Evolutionary conservation across 495 filamentous ascomycete species (phyloP), one percentile per base, ranked within the genome.

Genomic region (Hyaloscypha variabilis): DNA sequence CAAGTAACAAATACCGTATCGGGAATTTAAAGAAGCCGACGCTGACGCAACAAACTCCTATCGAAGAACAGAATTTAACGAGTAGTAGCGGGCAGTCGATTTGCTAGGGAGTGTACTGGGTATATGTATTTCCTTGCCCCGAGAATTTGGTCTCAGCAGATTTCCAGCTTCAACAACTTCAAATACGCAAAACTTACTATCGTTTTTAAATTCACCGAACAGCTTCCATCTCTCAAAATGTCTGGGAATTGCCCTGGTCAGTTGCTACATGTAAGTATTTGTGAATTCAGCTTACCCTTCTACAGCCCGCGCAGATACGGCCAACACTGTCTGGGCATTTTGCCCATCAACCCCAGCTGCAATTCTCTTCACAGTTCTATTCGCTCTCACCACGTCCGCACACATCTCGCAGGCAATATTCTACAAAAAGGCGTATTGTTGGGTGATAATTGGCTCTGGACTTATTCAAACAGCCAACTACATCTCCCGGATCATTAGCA

Each of bases 371-470:
- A 70, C 70, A 17, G 64, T 75, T n/a, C 58, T 79, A 0, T 81
- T 73, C 60, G 74, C 71, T 5, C n/a, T 77, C 1, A 76, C 72
- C 0, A 68, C 70, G 0, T 28, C 71, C 8, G 26, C 50, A 0
- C 78, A 81, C 64, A 21, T 74, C 28, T 34, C 66, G 2, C 77
- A 78, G 66, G 76, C 72, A 0, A 57, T 74, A 10, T 23, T 72
- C 0, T 77, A 72, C 55, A 60, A 56, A n/a, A 71, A 71, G 39
- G 60, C 68, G 31, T 87, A 83, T 67, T 76, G 75, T 42, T 87
- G 82, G 83, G 83, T 87, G 28, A 76, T 87, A 13, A 78, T 78
- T 34, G 78, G 77, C 71, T 75, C 69, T 11, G 73, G 34, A 3
- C 8, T 68, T 3, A 70, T 65, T 72, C 77, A 82, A 61, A 72